Evolutionary conservation across 306 rosid species (phyloP), one percentile per base, ranked within the genome.

Genomic region (Gastrolobium villosum): DNA sequence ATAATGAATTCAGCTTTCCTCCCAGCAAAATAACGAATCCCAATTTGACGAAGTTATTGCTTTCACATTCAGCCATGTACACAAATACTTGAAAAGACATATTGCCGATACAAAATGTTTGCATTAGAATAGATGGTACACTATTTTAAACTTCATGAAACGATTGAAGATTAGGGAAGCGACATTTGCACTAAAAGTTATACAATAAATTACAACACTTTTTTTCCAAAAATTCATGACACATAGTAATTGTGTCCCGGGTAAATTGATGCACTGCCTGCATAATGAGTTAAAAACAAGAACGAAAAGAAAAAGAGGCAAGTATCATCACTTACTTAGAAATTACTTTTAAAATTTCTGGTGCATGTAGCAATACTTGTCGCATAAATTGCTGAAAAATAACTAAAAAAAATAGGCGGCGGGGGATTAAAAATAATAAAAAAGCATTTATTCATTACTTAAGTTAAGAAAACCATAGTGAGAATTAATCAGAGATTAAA

Each of bases 171-270:
- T 32, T 14, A 52, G 28, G 28, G 55, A 64, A 59, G 32, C 8
- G 30, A 20, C 48, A 78, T 63, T 72, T 50, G 78, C 50, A 79
- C 49, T 37, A 70, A 60, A 39, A 66, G 10, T 37, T 7, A 20
- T 26, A 10, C 7, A 72, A 11, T 10, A 41, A 10, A 65, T 20
- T 75, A 11, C 34, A 36, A 75, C 48, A 54, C 40, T 31, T 8
- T n/a, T n/a, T 36, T 26, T 11, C 53, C 41, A 11, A 3, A 49
- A 66, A 3, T 7, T 49, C 48, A 14, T 63, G 34, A 36, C 34
- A n/a, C 5, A 45, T 36, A 55, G 32, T 63, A 43, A 20, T 37
- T 3, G 7, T 10, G 59, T 61, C 10, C 10, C 34, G 8, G 11
- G 40, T 6, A 37, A 63, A 36, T 50, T 50, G 64, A 49, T 37